These are phyloP conservation scores for Leccinellum luteum DNA, from an alignment of 768 basidiomycete species.

Conservation along the genomic window DNA sequence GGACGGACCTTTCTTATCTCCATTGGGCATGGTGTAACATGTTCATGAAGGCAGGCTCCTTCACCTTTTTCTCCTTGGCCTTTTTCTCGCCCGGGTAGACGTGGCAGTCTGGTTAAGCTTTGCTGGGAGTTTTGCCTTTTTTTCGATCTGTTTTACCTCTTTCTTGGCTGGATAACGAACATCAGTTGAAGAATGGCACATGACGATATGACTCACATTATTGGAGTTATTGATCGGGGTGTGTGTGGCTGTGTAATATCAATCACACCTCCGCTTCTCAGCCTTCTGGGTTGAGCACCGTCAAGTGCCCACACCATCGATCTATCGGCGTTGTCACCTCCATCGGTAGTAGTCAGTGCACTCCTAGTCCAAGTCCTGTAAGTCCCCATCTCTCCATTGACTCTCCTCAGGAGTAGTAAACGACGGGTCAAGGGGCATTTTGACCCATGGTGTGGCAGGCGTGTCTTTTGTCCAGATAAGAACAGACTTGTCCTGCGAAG, in stretches of 20 bases:
- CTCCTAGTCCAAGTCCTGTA: too few relatives aligned
- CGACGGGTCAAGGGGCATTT: slow-evolving; percentile 75
- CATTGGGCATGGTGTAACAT: slow-evolving; percentile 56
- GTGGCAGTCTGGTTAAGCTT: slow-evolving; percentile 46
- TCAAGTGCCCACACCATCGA: too few relatives aligned
- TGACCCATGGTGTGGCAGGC: slow-evolving; percentile 71
- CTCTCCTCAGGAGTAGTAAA: slow-evolving; percentile 30
- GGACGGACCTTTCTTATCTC: slow-evolving; percentile 89
- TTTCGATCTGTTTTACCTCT: slow-evolving; percentile 78
- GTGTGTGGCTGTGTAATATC: too few relatives aligned
- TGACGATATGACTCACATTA: too few relatives aligned
- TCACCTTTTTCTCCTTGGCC: slow-evolving; percentile 46
- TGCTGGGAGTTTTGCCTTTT: slow-evolving; percentile 72
- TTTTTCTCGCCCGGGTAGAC: slow-evolving; percentile 49
- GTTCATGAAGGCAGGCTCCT: slow-evolving; percentile 79
- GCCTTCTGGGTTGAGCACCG: too few relatives aligned
- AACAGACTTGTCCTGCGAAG: slow-evolving; percentile 70
- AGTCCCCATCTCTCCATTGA: too few relatives aligned
- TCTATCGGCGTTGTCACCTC: too few relatives aligned
- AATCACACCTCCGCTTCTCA: too few relatives aligned
- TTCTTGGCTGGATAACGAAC: slow-evolving; percentile 60
- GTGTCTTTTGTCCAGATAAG: slow-evolving; percentile 89
- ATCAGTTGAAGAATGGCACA: too few relatives aligned
- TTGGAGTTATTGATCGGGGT: too few relatives aligned
- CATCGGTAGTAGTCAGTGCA: too few relatives aligned